Base-by-base conservation (phyloP, 768 basidiomycete genomes). In the Agaricus blazei region DNA sequence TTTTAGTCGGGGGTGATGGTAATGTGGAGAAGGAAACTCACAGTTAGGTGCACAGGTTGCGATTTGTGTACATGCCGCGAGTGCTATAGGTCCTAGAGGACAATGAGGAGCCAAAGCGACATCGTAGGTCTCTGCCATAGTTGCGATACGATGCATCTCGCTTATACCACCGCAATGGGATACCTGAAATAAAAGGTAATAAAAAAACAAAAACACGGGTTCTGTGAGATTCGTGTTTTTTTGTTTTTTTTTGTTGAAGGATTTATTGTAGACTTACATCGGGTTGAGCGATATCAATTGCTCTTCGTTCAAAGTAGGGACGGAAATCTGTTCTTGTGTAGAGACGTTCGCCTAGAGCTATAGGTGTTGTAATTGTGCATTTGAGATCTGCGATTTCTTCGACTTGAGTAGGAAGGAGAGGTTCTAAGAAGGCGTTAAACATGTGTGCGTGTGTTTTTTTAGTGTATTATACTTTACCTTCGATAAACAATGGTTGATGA, bases 71-170 rank as follows among this genome's bases (percentile, higher is more conserved):
- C 82, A 84, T 23, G 86, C 85, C 4, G 86, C 88, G 24, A 88
- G 75, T 0, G 86, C 84, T 29, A 90, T 80, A 0, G 87, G 88
- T 0, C 85, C 85, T 1, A 87, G 63, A 2, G 87, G 87, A 67
- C 85, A 88, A 62, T 89, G 86, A 4, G 88, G 86, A 0, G 85
- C 87, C 50, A 85, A 64, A 9, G 80, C 86, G 51, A 89, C 81
- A 58, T 89, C 88, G 63, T 88, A 88, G 3, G 79, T 82, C 65
- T 87, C 83, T 1, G 79, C 77, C 60, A 85, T 68, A 24, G 74
- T 69, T 4, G 84, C 82, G 23, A 87, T 82, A 42, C 80, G 74
- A 42, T 79, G 75, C 4, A 82, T 67, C 64, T 86, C 83, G 40
- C 69, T 71, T 63, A 87, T 86, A 3, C 83, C 81, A 26, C 84